phyloP scores from a whole-genome alignment of 345 rosid genomes.

The Hirschfeldia incana region DNA sequence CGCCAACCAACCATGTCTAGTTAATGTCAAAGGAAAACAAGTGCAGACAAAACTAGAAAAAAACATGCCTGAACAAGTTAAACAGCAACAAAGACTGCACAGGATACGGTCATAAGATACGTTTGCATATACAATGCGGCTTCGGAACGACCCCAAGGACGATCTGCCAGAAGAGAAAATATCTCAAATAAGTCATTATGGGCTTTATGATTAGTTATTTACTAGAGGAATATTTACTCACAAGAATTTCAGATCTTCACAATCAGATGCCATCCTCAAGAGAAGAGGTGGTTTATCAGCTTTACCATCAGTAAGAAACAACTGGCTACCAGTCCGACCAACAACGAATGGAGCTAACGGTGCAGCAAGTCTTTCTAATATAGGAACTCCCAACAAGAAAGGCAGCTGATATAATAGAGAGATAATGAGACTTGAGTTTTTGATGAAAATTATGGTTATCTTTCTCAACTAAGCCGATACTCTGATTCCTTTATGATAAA shows the following conservation, averaged over 20 bases:
- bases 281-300: slow-evolving; percentile 86
- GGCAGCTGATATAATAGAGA: slow-evolving; percentile 65
- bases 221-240: slow-evolving; percentile 27
- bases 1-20: slow-evolving; percentile 99
- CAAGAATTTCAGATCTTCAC: slow-evolving; percentile 74
- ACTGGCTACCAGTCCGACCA: slow-evolving; percentile 85
- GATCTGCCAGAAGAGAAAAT: slow-evolving; percentile 49
- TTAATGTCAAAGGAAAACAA: slow-evolving; percentile 49
- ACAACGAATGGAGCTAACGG: slow-evolving; percentile 77
- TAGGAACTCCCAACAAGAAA: slow-evolving; percentile 80
- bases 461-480: slow-evolving; percentile 15
- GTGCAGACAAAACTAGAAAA: neutral
- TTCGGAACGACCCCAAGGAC: slow-evolving; percentile 74
- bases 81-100: neutral
- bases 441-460: neutral
- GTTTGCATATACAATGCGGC: slow-evolving; percentile 79
- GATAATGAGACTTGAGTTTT: slow-evolving; percentile 8
- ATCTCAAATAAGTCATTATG: neutral
- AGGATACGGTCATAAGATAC: slow-evolving; percentile 99
- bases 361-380: slow-evolving; percentile 81
- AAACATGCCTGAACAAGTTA: neutral
- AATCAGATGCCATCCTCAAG: slow-evolving; percentile 84
- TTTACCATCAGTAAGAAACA: slow-evolving; percentile 85
- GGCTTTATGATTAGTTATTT: neutral
- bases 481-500: neutral